Evolutionary conservation across 768 basidiomycete genomes (phyloP), one percentile per base, ranked within the genome.

Genomic region (Cystofilobasidium bisporidii): DNA sequence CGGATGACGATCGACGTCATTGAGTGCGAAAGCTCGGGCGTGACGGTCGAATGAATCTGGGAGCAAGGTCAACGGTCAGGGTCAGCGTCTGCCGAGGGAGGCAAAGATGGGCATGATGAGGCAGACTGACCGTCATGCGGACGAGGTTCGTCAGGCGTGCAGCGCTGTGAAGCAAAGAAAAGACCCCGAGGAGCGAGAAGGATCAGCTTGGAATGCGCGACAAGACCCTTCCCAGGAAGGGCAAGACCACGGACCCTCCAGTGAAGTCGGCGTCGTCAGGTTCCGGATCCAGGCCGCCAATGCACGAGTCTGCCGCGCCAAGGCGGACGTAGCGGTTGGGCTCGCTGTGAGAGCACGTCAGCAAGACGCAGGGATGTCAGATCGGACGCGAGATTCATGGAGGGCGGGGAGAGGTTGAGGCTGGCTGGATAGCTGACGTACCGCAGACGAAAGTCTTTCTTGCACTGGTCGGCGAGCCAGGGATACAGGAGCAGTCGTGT

Each of bases 301-400:
- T 3, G 6, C 15, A 36, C 36, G 53, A 9, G 15, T 40, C 50
- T 40, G 58, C 28, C 41, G 45, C 17, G 9, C n/a, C 24, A 24
- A 68, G 50, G 38, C 45, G 50, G 20, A 68, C 61, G 38, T 68
- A 68, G 32, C 61, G 61, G 61, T 68, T 68, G 0, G 67, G 67
- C 32, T 68, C 53, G 18, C 65, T 67, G 60, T n/a, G n/a, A n/a
- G n/a, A n/a, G n/a, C n/a, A n/a, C n/a, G n/a, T n/a, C n/a, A n/a
- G n/a, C n/a, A n/a, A n/a, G n/a, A n/a, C n/a, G n/a, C n/a, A n/a
- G n/a, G n/a, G n/a, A n/a, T n/a, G n/a, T n/a, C n/a, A n/a, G n/a
- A n/a, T n/a, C n/a, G n/a, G n/a, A n/a, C n/a, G n/a, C n/a, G n/a
- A n/a, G n/a, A n/a, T n/a, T n/a, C n/a, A n/a, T n/a, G n/a, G n/a